Conservation (phyloP, 495 filamentous ascomycete species). For the Rostrohypoxylon terebratum region DNA sequence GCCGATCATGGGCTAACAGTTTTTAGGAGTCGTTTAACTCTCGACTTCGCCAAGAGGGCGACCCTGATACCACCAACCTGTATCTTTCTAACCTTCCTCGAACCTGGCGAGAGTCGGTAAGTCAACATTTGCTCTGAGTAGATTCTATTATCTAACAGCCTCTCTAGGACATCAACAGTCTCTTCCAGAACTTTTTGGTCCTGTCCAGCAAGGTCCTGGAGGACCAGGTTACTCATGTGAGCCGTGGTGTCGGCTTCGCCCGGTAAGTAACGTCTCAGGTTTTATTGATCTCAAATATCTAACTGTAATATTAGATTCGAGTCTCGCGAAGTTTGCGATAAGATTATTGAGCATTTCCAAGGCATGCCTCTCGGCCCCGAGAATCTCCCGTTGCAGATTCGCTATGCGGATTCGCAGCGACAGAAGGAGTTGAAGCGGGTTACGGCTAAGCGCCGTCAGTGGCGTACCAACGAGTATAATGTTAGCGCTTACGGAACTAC, state of each 20-base stretch:
- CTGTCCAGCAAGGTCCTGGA: constrained; percentile 93
- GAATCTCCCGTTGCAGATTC: constrained; percentile 85
- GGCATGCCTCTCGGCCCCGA: constrained; percentile 76
- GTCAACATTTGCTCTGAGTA: constrained; percentile 31
- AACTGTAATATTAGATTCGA: constrained; percentile 74
- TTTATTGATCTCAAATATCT: constrained; percentile 32
- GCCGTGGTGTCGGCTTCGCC: constrained; percentile 97
- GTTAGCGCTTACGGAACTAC: constrained; percentile 68
- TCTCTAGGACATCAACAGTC: constrained; percentile 73
- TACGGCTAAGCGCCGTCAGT: constrained; percentile 90
- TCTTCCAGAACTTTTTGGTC: constrained; percentile 85
- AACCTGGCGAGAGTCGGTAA: constrained; percentile 82
- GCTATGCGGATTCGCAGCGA: constrained; percentile 94
- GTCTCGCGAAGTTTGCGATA: constrained; percentile 84
- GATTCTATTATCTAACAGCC: constrained; percentile 22
- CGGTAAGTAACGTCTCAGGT: constrained; percentile 67
- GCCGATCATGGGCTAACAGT: not conserved
- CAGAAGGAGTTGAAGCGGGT: constrained; percentile 96
- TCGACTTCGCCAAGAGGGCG: constrained; percentile 90
- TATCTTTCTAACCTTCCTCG: constrained; percentile 97
- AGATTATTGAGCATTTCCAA: constrained; percentile 85
- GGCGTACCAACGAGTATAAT: constrained; percentile 95
- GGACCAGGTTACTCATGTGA: constrained; percentile 81
- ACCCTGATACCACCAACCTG: constrained; percentile 89
- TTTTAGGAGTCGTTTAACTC: constrained; percentile 92